phyloP scores from a whole-genome alignment of 768 basidiomycete genomes.

The Cubamyces sp. region DNA sequence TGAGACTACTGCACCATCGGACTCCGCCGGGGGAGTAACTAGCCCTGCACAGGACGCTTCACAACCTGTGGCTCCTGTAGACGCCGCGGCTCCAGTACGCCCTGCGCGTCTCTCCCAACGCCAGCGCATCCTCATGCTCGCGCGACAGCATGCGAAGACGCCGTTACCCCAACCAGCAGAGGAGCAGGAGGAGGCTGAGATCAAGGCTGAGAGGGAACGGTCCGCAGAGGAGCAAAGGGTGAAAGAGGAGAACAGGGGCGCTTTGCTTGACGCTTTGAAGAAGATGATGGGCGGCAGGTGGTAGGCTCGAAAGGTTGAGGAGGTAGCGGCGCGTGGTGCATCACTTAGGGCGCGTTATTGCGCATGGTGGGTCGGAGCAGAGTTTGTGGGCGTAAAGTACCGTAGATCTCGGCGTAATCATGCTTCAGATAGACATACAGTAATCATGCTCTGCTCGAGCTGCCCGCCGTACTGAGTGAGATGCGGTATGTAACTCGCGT shows the following conservation, averaged over 20 bases:
- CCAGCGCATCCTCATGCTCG: slow-evolving; percentile 29
- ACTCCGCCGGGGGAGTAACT: neutral
- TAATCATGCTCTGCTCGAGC: no score
- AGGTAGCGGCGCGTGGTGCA: neutral
- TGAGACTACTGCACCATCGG: neutral
- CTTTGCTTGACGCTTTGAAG: slow-evolving; percentile 26
- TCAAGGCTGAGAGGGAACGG: no score
- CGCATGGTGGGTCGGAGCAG: no score
- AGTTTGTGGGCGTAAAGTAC: no score
- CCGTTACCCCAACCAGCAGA: slow-evolving; percentile 22
- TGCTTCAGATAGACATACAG: no score
- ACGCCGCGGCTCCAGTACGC: neutral
- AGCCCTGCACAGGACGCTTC: no score
- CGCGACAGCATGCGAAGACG: slow-evolving; percentile 27
- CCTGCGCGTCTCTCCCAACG: slow-evolving; percentile 15
- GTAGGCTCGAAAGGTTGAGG: neutral
- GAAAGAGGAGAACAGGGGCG: neutral
- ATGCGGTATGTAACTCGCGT: no score
- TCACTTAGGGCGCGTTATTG: no score
- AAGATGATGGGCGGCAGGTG: slow-evolving; percentile 29
- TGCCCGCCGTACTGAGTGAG: no score
- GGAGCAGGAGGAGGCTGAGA: slow-evolving; percentile 11
- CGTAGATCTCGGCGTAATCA: no score
- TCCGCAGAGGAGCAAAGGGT: slow-evolving; percentile 16
- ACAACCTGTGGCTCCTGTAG: neutral